phyloP scores from a whole-genome alignment of 495 filamentous ascomycete genomes.

The Aspergillus ellipticus region DNA sequence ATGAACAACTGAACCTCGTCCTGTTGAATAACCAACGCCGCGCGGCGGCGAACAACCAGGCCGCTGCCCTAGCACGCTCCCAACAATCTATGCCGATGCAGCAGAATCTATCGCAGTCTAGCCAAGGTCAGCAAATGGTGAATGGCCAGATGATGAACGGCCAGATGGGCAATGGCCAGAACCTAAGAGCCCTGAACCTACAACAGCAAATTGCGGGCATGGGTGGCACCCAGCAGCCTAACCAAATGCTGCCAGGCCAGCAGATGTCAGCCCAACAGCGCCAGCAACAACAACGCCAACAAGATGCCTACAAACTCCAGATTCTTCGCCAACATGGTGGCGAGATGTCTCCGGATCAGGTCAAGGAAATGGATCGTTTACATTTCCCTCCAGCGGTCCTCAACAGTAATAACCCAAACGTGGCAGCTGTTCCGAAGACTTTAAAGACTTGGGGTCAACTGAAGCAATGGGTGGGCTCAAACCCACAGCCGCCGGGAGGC shows the following conservation, averaged over 20 bases:
- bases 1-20: slow-evolving; percentile 33
- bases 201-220: slow-evolving; percentile 31
- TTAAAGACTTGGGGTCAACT: slow-evolving; percentile 71
- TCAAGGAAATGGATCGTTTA: slow-evolving; percentile 45
- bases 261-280: slow-evolving; percentile 37
- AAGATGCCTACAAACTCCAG: slow-evolving; percentile 34
- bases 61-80: slow-evolving; percentile 16
- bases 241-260: slow-evolving; percentile 31
- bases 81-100: slow-evolving; percentile 31
- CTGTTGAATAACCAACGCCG: slow-evolving; percentile 36
- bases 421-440: slow-evolving; percentile 50
- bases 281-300: slow-evolving; percentile 33
- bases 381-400: slow-evolving; percentile 40
- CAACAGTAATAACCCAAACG: slow-evolving; percentile 27
- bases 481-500: slow-evolving; percentile 40
- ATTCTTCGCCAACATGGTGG: slow-evolving; percentile 36
- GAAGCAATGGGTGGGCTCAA: slow-evolving; percentile 56
- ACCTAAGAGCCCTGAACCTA: slow-evolving; percentile 31
- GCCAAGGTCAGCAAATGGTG: slow-evolving; percentile 37
- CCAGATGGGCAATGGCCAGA: slow-evolving; percentile 34
- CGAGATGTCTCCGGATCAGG: slow-evolving; percentile 43
- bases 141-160: slow-evolving; percentile 35
- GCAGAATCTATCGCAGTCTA: slow-evolving; percentile 28
- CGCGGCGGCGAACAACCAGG: slow-evolving; percentile 26
- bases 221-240: slow-evolving; percentile 27